Evolutionary conservation across 2,329 filamentous ascomycete genomes (phyloP), one percentile per base, ranked within the genome.

Genomic region (Fonsecaea pedrosoi): DNA sequence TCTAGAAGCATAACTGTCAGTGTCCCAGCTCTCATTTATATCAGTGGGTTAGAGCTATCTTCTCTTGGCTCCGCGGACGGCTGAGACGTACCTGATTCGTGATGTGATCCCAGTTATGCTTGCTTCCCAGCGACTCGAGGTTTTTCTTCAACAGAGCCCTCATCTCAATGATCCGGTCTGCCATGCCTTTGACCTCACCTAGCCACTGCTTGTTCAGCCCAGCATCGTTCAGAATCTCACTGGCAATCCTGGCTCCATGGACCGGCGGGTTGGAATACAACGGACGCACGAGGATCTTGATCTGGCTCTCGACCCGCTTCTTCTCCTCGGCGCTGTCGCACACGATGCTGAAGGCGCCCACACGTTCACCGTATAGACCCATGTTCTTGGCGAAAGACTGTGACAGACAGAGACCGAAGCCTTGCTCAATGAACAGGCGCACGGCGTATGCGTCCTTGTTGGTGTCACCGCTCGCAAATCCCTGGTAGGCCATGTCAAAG

Each of bases 341-440:
- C 75, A 97, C 91, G 73, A 98, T 86, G 74, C 93, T 97, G 87
- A 99, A 98, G 72, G 94, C 94, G 77, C 95, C 95, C 68, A 96
- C 92, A 83, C 95, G 94, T 86, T 99, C 95, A 78, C 95, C 95
- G 79, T 99, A 98, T 70, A 99, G 92, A 83, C 95, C 95, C 94
- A 99, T 98, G 88, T 99, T 99, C 90, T 98, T 98, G 79, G 94
- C 94, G 81, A 98, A 98, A 62, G 91, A 95, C 84, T 98, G 94
- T 76, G 91, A 90, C 70, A 98, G 88, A 77, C 89, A 89, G 78
- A 95, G 88, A 78, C 92, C 88, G 84, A 97, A 93, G 75, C 94
- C 94, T 83, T 97, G 85, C 82, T 92, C 87, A 79, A 97, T 89
- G 80, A 99, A 99, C 86, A 97, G 86, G 73, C 95, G 89, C 73